phyloP scores from a whole-genome alignment of 2,329 filamentous ascomycete genomes.

The Bipolaris sorokiniana region DNA sequence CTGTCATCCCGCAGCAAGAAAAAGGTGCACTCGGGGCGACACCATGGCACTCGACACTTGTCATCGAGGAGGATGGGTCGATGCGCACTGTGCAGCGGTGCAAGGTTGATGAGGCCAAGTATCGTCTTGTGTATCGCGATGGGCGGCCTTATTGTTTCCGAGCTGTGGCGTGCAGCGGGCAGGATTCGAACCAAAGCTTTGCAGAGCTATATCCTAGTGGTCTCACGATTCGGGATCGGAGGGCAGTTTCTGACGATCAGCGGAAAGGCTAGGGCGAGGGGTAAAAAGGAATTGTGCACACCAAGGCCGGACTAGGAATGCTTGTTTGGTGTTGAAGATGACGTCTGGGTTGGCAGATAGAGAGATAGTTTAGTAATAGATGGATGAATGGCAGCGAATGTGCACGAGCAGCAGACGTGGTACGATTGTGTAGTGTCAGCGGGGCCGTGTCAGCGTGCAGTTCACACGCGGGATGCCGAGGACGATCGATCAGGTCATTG shows the following conservation, averaged over 20 bases:
- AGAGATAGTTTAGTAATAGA: neutral
- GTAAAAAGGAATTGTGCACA: neutral
- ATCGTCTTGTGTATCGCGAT: slow-evolving; percentile 30
- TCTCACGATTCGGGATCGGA: slow-evolving; percentile 47
- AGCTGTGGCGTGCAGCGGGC: slow-evolving; percentile 19
- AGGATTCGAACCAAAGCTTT: slow-evolving; percentile 20
- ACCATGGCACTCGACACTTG: slow-evolving; percentile 35
- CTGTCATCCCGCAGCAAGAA: slow-evolving; percentile 32
- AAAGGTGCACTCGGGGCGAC: slow-evolving; percentile 30
- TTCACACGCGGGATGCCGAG: neutral
- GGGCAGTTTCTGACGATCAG: slow-evolving; percentile 43
- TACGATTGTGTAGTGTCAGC: neutral
- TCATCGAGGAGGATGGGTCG: slow-evolving; percentile 29
- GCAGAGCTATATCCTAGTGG: slow-evolving; percentile 35
- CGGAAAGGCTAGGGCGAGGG: neutral
- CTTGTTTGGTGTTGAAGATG: neutral
- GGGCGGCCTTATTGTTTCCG: slow-evolving; percentile 35
- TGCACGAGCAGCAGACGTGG: neutral
- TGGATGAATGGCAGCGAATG: neutral
- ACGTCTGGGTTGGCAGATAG: neutral
- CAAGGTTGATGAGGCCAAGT: slow-evolving; percentile 24
- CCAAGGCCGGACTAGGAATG: neutral
- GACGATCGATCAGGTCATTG: neutral
- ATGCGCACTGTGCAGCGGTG: slow-evolving; percentile 28
- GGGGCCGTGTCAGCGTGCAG: neutral